Percentiles rank a stretch among this genome's conserved stretches.
phyloP scores from a whole-genome alignment of 2,329 filamentous ascomycete species.

The Aspergillus ruber region DNA sequence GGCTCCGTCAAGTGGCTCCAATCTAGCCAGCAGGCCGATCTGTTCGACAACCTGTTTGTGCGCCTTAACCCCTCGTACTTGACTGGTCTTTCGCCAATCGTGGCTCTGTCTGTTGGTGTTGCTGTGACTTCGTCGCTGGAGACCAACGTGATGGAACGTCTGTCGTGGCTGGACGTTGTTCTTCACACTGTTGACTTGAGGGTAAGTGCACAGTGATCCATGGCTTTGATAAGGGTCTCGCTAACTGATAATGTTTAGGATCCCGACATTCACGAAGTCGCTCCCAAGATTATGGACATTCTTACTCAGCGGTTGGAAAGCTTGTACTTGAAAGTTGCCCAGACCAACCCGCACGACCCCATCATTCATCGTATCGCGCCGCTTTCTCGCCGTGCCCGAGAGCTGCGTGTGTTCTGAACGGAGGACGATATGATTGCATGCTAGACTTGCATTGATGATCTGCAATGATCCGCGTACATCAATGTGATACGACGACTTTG shows the following conservation, averaged over 20 bases:
- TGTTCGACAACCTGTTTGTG: slow-evolving; percentile 59
- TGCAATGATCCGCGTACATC: not conserved
- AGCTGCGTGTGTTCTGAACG: slow-evolving; percentile 18
- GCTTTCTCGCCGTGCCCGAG: slow-evolving; percentile 38
- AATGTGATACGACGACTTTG: not conserved
- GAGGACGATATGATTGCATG: not conserved
- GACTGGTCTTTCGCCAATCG: slow-evolving; percentile 49
- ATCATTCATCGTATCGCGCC: slow-evolving; percentile 47
- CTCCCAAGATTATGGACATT: slow-evolving; percentile 55
- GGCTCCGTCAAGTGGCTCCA: slow-evolving; percentile 54
- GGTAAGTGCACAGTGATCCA: slow-evolving; percentile 34
- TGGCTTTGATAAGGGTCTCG: not conserved
- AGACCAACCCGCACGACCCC: slow-evolving; percentile 47
- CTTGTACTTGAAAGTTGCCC: slow-evolving; percentile 52
- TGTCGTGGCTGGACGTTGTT: slow-evolving; percentile 54
- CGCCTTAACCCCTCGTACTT: slow-evolving; percentile 53
- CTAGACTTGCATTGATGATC: not conserved
- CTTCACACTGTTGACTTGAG: slow-evolving; percentile 48
- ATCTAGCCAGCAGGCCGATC: slow-evolving; percentile 50
- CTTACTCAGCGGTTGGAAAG: slow-evolving; percentile 51
- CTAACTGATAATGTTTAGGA: slow-evolving; percentile 32
- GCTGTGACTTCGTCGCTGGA: slow-evolving; percentile 54
- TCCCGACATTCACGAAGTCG: slow-evolving; percentile 50
- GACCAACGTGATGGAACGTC: slow-evolving; percentile 48
- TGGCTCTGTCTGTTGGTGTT: slow-evolving; percentile 55